Evolutionary conservation across 768 basidiomycete genomes (phyloP), one percentile per base, ranked within the genome.

Genomic region (Xerocomellus intermedius): DNA sequence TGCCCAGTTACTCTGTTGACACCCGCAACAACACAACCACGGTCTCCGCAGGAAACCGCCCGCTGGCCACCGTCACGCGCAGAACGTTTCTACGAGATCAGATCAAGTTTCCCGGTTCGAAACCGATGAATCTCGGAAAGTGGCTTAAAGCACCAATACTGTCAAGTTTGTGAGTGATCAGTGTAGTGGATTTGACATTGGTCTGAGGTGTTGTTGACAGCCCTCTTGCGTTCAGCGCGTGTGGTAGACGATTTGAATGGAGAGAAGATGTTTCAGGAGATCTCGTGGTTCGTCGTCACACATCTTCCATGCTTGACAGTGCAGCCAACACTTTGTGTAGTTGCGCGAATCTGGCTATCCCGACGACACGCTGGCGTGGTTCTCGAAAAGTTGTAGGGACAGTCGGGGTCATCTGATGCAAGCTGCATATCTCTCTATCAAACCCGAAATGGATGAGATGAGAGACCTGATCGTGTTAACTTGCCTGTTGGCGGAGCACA

Each of bases 381-480:
- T 66, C 43, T 63, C 58, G 30, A 42, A 21, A 14, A 50, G 52
- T 13, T 10, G 21, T 22, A 8, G 13, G 17, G 32, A 36, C 8
- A 7, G 41, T 6, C 13, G 22, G 17, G 32, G 30, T 12, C 12
- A 17, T 36, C 21, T 19, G 13, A 28, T 21, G 8, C 24, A 13
- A n/a, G 35, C 53, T 16, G 28, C 60, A 7, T 33, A n/a, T 19
- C 64, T 65, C 16, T 8, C 46, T 10, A 57, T 65, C 36, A 63
- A 42, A 26, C 55, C 54, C 8, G 61, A 63, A 28, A 28, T 58
- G 36, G 32, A 7, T 12, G 51, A 55, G 32, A 37, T 57, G 45
- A 45, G 26, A 44, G 61, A 66, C 28, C 38, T 54, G 42, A 49
- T 64, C 42, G 64, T 66, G 5, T 37, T 63, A 33, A 64, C 64